Base-by-base conservation (phyloP, 2,329 filamentous ascomycete genomes). In the Byssochlamys sp. region DNA sequence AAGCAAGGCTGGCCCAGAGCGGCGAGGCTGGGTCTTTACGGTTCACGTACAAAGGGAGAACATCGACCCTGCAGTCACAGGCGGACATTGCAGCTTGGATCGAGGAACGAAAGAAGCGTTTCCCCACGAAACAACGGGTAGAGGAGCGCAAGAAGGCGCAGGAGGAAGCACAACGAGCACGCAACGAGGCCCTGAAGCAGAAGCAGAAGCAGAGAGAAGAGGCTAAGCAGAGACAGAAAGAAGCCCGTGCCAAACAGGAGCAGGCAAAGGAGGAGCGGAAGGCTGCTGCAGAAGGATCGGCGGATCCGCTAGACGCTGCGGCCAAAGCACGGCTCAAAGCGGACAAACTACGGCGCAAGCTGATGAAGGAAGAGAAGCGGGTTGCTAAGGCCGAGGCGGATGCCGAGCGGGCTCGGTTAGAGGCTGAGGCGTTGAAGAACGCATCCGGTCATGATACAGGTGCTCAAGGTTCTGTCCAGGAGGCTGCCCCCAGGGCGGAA, bases 81-180 rank as follows among this genome's bases (percentile, higher is more conserved):
- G 82, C 83, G 58, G 91, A 96, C 67, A 80, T 96, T 57, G 81
- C 84, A 26, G 83, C 84, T 5, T 97, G 90, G 84, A 84, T 95
- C 61, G 84, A 84, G 54, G 90, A 96, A 71, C 84, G 92, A 59
- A 87, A 81, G 68, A 87, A 84, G 62, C 86, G 87, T 55, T 97
- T 84, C 69, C 92, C 92, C 1, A 96, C 91, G 2, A 83, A 84
- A 69, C 83, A 84, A 59, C 85, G 89, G 57, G 79, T 72, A 28
- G 71, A 83, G 62, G 82, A 84, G 67, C 85, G 81, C 69, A 82
- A 83, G 67, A 83, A 82, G 68, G 83, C 81, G 63, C 79, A 80
- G 68, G 84, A 86, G 67, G 85, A 88, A 69, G 82, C 84, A 52
- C 86, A 82, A 61, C 67, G 68, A 49, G 69, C 69, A n/a, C 69